phyloP scores from a whole-genome alignment of 2,329 filamentous ascomycete genomes.

The Fusarium sp. region DNA sequence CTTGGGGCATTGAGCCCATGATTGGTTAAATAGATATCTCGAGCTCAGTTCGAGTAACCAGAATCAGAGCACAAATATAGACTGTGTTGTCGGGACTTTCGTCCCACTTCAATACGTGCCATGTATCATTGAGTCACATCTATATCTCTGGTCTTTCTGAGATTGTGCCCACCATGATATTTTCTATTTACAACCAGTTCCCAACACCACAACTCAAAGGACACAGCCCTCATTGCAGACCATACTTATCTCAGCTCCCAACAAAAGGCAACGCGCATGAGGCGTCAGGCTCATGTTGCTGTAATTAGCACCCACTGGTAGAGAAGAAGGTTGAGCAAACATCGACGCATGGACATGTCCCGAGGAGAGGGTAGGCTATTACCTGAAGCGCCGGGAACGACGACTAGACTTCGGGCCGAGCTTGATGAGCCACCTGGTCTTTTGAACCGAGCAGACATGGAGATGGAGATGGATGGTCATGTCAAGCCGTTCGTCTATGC shows the following conservation, averaged over 20 bases:
- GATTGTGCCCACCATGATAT: neutral
- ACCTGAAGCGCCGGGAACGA: neutral
- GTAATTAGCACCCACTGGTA: constrained; percentile 6
- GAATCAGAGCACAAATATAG: neutral
- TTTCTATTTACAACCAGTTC: neutral
- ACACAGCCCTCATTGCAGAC: neutral
- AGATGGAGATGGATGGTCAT: neutral
- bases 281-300: constrained; percentile 11
- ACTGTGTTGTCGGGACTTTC: neutral
- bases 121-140: neutral
- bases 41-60: neutral
- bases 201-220: neutral
- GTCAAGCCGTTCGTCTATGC: neutral
- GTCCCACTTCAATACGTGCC: neutral
- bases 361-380: constrained; percentile 13
- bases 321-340: constrained; percentile 7
- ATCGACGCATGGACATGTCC: constrained; percentile 8
- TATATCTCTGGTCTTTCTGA: neutral
- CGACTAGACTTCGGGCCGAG: constrained; percentile 14
- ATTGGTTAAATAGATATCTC: neutral
- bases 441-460: neutral
- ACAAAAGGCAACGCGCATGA: neutral
- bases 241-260: neutral
- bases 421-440: neutral
- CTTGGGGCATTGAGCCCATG: neutral